Conservation (phyloP, 169 alveolate species). For the Condylostoma magnum region DNA sequence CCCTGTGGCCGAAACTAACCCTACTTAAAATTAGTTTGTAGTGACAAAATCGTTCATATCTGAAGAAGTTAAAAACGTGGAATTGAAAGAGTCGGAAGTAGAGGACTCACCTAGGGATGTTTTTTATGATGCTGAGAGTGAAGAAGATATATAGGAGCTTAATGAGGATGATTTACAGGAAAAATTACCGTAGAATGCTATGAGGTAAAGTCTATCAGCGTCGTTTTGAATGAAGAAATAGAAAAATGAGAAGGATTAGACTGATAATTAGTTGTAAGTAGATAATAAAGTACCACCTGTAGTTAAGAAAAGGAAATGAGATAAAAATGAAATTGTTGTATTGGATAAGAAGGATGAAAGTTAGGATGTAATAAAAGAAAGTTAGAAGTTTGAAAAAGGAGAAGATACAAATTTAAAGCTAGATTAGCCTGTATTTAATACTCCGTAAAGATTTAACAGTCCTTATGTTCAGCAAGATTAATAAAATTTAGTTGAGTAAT, state of each 20-base stretch:
- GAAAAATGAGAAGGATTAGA: neutral
- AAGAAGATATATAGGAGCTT: neutral
- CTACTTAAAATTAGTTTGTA: neutral
- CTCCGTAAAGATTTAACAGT: neutral
- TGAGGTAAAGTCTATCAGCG: conserved; percentile 14
- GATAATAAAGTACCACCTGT: neutral
- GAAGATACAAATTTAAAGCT: too few relatives aligned
- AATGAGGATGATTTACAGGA: conserved; percentile 12
- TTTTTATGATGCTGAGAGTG: neutral
- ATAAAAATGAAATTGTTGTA: neutral
- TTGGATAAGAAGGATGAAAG: neutral
- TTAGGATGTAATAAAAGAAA: neutral
- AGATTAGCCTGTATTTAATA: too few relatives aligned
- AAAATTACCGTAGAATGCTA: conserved; percentile 14
- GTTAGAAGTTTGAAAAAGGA: neutral
- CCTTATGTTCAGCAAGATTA: neutral
- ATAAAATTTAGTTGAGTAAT: neutral
- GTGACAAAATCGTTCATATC: conserved; percentile 6
- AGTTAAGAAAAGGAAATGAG: neutral
- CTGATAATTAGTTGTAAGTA: neutral
- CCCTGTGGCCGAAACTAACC: neutral
- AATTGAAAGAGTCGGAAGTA: neutral
- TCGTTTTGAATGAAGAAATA: conserved; percentile 21
- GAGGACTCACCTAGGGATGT: neutral
- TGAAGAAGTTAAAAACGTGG: neutral